These are phyloP conservation scores for Fimicolochytrium jonesii DNA, from an alignment of 192 early-diverging fungal genomes.

Conservation along the genomic window DNA sequence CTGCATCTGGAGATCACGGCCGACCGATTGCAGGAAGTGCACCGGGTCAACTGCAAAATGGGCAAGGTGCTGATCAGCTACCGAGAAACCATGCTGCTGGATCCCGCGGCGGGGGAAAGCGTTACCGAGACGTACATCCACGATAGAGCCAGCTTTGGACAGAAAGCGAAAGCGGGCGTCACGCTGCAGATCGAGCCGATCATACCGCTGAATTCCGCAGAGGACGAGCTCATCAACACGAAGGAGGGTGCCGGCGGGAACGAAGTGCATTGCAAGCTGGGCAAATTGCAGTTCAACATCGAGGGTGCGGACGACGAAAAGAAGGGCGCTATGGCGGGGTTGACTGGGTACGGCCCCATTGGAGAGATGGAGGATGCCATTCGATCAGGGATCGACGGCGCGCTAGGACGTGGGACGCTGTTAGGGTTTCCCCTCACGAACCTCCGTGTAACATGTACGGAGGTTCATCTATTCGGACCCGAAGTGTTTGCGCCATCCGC, in stretches of 20 bases:
- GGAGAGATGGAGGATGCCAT: conserved; percentile 45
- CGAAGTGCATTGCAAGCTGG: neutral
- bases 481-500: conserved; percentile 32
- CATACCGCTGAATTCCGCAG: conserved; percentile 33
- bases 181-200: conserved; percentile 51
- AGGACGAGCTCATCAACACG: conserved; percentile 29
- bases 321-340: neutral
- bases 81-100: conserved; percentile 63
- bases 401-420: conserved; percentile 70
- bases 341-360: neutral
- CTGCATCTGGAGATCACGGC: conserved; percentile 88
- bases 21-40: conserved; percentile 75
- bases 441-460: conserved; percentile 23
- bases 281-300: neutral
- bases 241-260: conserved; percentile 12
- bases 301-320: neutral
- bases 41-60: conserved; percentile 73
- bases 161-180: conserved; percentile 54
- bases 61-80: conserved; percentile 85
- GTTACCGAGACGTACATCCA: conserved; percentile 44
- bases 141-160: conserved; percentile 70
- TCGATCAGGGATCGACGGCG: conserved; percentile 60
- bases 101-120: conserved; percentile 17
- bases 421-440: conserved; percentile 73
- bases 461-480: conserved; percentile 18